These are phyloP conservation scores for Aulographum hederae DNA, from an alignment of 2,329 filamentous ascomycete species.

Conservation along the genomic window DNA sequence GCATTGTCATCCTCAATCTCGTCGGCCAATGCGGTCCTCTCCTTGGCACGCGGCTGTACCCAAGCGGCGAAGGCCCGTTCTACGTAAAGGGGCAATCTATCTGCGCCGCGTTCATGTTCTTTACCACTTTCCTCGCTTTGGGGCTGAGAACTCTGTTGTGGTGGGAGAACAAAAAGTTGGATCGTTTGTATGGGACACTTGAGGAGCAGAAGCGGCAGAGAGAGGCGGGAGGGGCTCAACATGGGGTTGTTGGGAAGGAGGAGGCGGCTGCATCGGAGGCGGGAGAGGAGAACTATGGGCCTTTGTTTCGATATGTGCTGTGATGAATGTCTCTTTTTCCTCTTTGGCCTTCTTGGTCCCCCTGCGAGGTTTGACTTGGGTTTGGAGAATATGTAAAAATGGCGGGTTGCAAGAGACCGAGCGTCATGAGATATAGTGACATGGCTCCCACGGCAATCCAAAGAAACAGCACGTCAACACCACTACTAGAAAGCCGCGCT, in stretches of 20 bases:
- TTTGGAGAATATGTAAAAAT: no score
- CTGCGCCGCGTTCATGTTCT: conserved; percentile 31
- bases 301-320: conserved; percentile 4
- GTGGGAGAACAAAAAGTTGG: conserved; percentile 13
- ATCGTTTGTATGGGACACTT: conserved; percentile 1
- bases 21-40: conserved; percentile 41
- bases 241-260: neutral
- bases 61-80: conserved; percentile 14
- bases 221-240: conserved; percentile 15
- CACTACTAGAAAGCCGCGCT: no score
- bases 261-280: neutral
- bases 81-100: conserved; percentile 31
- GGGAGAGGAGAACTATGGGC: conserved; percentile 5
- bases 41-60: conserved; percentile 17
- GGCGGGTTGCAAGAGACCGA: no score
- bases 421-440: no score
- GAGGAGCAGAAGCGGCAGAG: conserved; percentile 37
- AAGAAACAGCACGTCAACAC: no score
- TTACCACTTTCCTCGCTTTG: conserved; percentile 24
- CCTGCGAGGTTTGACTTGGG: no score
- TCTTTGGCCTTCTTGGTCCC: no score
- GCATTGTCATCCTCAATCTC: conserved; percentile 63
- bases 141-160: conserved; percentile 22
- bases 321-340: no score
- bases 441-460: no score